Percentiles rank a stretch among this genome's conserved stretches.
phyloP scores from a whole-genome alignment of 345 rosid species.

The Cardiospermum halicacabum region DNA sequence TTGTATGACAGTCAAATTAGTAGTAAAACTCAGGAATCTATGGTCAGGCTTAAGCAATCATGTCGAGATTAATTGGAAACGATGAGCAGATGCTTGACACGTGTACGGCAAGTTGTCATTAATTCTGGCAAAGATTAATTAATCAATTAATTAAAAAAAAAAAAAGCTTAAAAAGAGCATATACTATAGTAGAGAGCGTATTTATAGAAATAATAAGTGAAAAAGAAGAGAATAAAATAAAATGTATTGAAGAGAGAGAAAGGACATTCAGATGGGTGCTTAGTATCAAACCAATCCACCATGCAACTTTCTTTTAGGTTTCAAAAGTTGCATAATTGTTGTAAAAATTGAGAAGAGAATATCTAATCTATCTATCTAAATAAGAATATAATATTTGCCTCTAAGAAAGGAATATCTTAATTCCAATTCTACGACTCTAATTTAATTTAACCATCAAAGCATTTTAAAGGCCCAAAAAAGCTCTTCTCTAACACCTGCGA shows the following conservation, averaged over 20 bases:
- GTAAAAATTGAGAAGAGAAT: conserved; percentile 50
- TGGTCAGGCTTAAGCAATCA: conserved; percentile 7
- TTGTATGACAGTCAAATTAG: neutral
- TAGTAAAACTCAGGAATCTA: conserved; percentile 5
- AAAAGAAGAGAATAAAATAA: no score
- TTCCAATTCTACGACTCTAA: conserved; percentile 79
- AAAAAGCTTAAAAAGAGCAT: conserved; percentile 19
- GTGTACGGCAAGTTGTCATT: conserved; percentile 16
- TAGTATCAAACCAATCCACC: conserved; percentile 41
- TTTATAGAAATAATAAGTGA: no score
- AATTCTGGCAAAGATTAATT: conserved; percentile 26
- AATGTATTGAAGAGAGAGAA: conserved; percentile 20
- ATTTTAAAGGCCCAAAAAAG: conserved; percentile 42
- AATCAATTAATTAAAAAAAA: conserved; percentile 11
- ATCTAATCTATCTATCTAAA: conserved; percentile 31
- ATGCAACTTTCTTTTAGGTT: conserved; percentile 52
- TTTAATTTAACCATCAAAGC: conserved; percentile 55
- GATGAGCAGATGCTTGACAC: conserved; percentile 15
- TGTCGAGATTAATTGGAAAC: neutral
- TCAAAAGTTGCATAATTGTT: conserved; percentile 56
- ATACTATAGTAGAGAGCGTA: conserved; percentile 22
- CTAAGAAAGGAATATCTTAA: conserved; percentile 76
- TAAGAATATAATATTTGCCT: conserved; percentile 45
- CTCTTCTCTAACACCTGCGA: conserved; percentile 36
- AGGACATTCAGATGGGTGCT: conserved; percentile 28